Conservation (phyloP, 768 basidiomycete species). For the Leccinellum rugosiceps region DNA sequence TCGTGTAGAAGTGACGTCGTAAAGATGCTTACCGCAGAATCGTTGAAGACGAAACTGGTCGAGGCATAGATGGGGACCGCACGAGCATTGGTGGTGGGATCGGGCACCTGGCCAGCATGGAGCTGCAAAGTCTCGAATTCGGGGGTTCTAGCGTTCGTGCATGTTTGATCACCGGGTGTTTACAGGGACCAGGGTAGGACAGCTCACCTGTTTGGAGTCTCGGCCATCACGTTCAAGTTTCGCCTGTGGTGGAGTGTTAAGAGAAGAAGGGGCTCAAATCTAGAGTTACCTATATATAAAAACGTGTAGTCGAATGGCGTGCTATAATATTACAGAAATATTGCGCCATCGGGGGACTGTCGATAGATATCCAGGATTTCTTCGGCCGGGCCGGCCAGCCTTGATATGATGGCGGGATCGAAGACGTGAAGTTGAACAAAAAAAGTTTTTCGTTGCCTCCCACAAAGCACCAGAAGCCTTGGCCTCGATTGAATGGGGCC, state of each 20-base stretch:
- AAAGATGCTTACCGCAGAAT: conserved; percentile 39
- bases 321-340: not conserved
- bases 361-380: not conserved
- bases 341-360: not conserved
- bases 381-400: not conserved
- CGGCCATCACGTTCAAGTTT: not conserved
- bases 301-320: not conserved
- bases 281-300: not conserved
- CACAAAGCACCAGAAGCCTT: not conserved
- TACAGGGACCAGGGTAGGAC: not conserved
- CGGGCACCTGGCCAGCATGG: conserved; percentile 55
- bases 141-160: conserved; percentile 28
- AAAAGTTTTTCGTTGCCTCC: not conserved
- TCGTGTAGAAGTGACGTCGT: not conserved
- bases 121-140: conserved; percentile 64
- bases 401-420: too few species aligned
- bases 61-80: conserved; percentile 63
- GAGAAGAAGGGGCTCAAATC: not conserved
- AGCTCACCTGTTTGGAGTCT: not conserved
- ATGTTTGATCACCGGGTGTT: not conserved
- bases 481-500: not conserved
- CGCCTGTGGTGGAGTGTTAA: not conserved
- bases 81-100: conserved; percentile 53
- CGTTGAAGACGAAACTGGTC: conserved; percentile 55
- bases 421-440: not conserved